These are phyloP conservation scores for Leishmania guyanensis DNA, from an alignment of 208 protist species.

Conservation along the genomic window DNA sequence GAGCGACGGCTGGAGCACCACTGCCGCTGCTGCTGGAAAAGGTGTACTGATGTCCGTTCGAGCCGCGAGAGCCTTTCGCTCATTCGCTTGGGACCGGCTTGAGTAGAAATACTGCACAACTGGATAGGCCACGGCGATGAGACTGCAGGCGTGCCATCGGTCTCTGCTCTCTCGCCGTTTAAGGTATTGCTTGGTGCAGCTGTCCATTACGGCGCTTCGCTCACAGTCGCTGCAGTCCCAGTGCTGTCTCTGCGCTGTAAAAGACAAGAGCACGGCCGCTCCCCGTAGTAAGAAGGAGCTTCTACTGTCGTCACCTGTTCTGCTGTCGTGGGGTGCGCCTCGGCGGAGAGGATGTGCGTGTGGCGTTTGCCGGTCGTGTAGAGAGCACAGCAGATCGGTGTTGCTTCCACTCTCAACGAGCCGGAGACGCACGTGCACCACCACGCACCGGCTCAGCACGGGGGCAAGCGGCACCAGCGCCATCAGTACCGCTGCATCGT, in stretches of 20 bases:
- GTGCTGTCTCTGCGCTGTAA: constrained; percentile 2
- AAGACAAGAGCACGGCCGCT: constrained; percentile 20
- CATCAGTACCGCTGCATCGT: constrained; percentile 8
- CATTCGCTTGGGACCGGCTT: not conserved
- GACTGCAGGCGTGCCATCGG: constrained; percentile 4
- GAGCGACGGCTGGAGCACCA: not conserved
- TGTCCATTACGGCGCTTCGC: not conserved
- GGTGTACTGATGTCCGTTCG: not conserved
- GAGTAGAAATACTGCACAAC: constrained; percentile 8
- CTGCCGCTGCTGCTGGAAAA: not conserved
- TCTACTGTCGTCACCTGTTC: not conserved
- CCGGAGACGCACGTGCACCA: constrained; percentile 6
- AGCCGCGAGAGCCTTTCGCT: not conserved
- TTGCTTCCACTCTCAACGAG: not conserved
- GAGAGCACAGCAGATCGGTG: not conserved
- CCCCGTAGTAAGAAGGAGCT: constrained; percentile 12
- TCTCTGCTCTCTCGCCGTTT: not conserved
- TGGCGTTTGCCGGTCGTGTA: not conserved
- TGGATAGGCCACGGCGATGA: constrained; percentile 3
- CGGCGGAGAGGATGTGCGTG: not conserved
- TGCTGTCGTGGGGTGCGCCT: not conserved
- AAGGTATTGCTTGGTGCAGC: not conserved
- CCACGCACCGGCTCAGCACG: constrained; percentile 10
- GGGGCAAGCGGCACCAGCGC: constrained; percentile 14
- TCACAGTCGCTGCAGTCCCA: not conserved